Conservation (phyloP, 2,329 filamentous ascomycete species). For the Talaromyces sp. region DNA sequence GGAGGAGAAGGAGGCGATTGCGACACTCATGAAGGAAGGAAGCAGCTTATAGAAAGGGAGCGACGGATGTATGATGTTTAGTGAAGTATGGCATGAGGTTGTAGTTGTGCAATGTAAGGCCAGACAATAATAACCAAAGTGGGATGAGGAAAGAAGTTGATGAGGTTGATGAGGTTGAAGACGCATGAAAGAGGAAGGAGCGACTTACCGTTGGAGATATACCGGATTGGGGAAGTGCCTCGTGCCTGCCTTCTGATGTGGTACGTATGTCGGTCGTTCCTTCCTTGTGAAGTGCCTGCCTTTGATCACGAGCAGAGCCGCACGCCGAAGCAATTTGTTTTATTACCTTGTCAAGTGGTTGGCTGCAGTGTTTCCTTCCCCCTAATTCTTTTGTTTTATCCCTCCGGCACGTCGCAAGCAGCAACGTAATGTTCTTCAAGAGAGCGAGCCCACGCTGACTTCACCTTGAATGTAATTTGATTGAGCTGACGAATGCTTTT, state of each 20-base stretch:
- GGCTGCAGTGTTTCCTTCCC: background rate
- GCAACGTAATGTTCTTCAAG: conserved; percentile 1
- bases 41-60: background rate
- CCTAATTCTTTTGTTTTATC: background rate
- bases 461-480: background rate
- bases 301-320: conserved; percentile 9
- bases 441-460: background rate
- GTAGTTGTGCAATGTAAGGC: background rate
- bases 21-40: background rate
- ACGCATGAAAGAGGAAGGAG: background rate
- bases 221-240: background rate
- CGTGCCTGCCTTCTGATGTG: background rate
- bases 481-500: conserved; percentile 13
- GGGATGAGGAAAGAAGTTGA: background rate
- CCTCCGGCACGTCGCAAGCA: background rate
- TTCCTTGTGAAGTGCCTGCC: background rate
- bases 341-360: background rate
- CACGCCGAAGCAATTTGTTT: background rate
- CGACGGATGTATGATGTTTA: background rate
- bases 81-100: background rate
- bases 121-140: background rate
- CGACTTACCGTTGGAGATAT: background rate
- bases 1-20: background rate
- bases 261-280: background rate
- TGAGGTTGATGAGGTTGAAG: background rate